Evolutionary conservation across 2,329 filamentous ascomycete species (phyloP), one percentile per base, ranked within the genome.

Genomic region (Aspergillus ruber): DNA sequence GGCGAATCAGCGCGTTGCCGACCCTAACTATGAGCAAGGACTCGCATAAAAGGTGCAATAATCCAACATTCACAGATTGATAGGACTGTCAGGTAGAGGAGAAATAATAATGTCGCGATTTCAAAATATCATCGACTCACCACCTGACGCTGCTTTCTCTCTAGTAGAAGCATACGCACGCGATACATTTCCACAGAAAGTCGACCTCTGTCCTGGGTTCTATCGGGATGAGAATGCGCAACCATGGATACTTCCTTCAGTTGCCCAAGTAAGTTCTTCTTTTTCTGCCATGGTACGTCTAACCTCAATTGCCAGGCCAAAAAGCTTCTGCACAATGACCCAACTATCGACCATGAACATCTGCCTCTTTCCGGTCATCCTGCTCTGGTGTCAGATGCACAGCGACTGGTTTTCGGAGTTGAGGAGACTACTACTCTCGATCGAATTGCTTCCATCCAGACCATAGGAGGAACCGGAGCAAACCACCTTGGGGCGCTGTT

Each of bases 391-490:
- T 13, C n/a, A 15, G 32, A 7, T 13, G 32, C 32, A 13, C n/a
- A 5, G 13, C 12, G 13, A 15, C 4, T 13, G 15, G 13, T 13
- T 2, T 25, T 25, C 23, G 23, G 23, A 3, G 6, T 2, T 9
- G 23, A 25, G 4, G 10, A 25, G 9, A 3, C 10, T 25, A 3
- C 6, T 25, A 8, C 9, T 1, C 9, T 25, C 23, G 23, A 10
- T 5, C 23, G 23, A 10, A 25, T 25, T 10, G 23, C 23, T 8
- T 89, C 86, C 27, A 66, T 93, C 38, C 89, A 95, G 74, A 90
- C 88, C 62, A 90, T 95, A 71, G 94, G 89, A 46, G 89, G 89
- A 57, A 95, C 90, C 52, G 90, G 90, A 59, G 88, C 90, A 50
- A 82, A 91, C 51, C 89, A 94, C 65, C 73, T 94, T 42, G 90